phyloP scores from a whole-genome alignment of 306 rosid species.

The Vigna nakashimae region DNA sequence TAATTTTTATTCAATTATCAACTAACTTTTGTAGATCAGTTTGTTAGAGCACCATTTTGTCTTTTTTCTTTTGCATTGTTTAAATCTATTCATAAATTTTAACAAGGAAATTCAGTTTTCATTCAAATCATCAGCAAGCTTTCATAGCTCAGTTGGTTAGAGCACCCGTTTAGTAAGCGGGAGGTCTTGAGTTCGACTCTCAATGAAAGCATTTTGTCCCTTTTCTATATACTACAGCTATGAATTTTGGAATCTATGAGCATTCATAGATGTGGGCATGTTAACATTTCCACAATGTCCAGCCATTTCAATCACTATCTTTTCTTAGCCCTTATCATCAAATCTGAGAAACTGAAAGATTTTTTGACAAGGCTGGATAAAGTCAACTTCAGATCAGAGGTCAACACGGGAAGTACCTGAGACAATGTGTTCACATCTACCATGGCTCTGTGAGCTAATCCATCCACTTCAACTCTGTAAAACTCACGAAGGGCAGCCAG shows the following conservation, averaged over 20 bases:
- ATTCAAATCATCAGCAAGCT: too few species aligned
- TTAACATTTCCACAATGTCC: not conserved
- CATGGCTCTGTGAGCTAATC: constrained; percentile 83
- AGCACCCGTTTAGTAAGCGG: constrained; percentile 74
- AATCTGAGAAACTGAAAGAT: constrained; percentile 58
- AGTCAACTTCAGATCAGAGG: constrained; percentile 58
- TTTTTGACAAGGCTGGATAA: constrained; percentile 53
- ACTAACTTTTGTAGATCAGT: too few species aligned
- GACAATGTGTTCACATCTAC: constrained; percentile 64
- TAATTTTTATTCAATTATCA: too few species aligned
- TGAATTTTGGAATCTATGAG: too few species aligned
- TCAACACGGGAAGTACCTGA: constrained; percentile 59
- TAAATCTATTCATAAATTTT: too few species aligned
- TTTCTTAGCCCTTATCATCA: constrained; percentile 49
- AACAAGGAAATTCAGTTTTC: too few species aligned
- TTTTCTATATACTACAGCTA: too few species aligned
- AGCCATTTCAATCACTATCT: not conserved
- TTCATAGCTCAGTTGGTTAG: constrained; percentile 63
- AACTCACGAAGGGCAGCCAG: constrained; percentile 58
- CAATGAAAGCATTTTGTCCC: constrained; percentile 46
- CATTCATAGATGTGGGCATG: too few species aligned
- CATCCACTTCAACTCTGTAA: constrained; percentile 53
- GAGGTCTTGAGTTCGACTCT: constrained; percentile 73
- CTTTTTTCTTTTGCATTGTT: too few species aligned
- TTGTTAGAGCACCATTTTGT: too few species aligned